These are phyloP conservation scores for Calycina herbarum DNA, from an alignment of 2,329 filamentous ascomycete genomes.

Conservation along the genomic window DNA sequence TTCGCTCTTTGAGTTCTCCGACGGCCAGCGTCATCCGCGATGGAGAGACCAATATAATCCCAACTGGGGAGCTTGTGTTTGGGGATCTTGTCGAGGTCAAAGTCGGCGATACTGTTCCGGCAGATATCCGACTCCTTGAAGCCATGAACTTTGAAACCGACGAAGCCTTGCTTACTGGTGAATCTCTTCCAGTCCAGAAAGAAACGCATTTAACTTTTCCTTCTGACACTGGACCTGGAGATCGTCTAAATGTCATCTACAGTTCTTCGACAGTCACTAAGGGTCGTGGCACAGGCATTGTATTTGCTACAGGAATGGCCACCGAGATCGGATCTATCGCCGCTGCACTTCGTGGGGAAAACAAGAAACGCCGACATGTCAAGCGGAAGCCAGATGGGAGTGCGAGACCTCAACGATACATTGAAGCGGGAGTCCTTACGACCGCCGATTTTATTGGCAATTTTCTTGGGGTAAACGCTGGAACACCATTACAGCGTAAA, in stretches of 20 bases:
- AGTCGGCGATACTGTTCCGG: conserved; percentile 46
- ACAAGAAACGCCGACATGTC: conserved; percentile 47
- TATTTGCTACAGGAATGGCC: conserved; percentile 59
- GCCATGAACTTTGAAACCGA: conserved; percentile 58
- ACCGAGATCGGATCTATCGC: conserved; percentile 68
- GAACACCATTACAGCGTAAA: conserved; percentile 67
- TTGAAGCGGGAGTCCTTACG: conserved; percentile 44
- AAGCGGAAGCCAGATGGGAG: conserved; percentile 51
- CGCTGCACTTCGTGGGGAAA: conserved; percentile 54
- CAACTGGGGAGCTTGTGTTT: conserved; percentile 54
- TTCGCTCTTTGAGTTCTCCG: conserved; percentile 50
- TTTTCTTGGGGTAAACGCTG: conserved; percentile 64
- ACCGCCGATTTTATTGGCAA: conserved; percentile 55
- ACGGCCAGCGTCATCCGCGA: conserved; percentile 51
- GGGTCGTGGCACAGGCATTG: conserved; percentile 59
- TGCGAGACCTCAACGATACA: conserved; percentile 49
- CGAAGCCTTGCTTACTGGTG: conserved; percentile 62
- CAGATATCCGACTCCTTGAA: conserved; percentile 48
- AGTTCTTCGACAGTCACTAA: conserved; percentile 63
- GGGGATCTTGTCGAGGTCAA: conserved; percentile 59
- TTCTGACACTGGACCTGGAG: conserved; percentile 55
- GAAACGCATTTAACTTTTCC: conserved; percentile 49
- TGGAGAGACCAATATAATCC: conserved; percentile 50
- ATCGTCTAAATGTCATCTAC: conserved; percentile 61
- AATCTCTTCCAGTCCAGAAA: conserved; percentile 60